Evolutionary conservation across 2,329 filamentous ascomycete species (phyloP).

Genomic region (Byssothecium circinans): DNA sequence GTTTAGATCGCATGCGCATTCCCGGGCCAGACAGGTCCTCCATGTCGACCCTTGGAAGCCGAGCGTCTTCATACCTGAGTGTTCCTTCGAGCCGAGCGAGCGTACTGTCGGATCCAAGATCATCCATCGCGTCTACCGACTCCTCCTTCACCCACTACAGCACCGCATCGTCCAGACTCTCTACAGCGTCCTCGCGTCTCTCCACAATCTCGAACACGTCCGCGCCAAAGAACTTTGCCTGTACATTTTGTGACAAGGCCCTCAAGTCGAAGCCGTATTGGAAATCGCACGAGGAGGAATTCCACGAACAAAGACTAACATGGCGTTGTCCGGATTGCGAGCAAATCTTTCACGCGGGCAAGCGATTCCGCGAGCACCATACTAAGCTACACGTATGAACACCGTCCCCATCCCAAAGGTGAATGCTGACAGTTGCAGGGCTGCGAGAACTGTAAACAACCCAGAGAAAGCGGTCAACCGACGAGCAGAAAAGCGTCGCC

Average conservation of each 20-base stretch:
- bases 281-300: constrained; percentile 71
- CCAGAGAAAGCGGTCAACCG: constrained; percentile 53
- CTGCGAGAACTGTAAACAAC: constrained; percentile 66
- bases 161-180: constrained; percentile 40
- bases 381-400: constrained; percentile 59
- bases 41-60: constrained; percentile 41
- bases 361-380: constrained; percentile 69
- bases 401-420: constrained; percentile 30
- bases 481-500: constrained; percentile 59
- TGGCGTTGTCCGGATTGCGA: constrained; percentile 70
- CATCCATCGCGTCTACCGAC: constrained; percentile 43
- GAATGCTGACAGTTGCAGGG: constrained; percentile 36
- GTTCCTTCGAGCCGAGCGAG: constrained; percentile 43
- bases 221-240: constrained; percentile 46
- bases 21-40: constrained; percentile 39
- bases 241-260: constrained; percentile 60
- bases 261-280: constrained; percentile 71
- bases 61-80: constrained; percentile 41
- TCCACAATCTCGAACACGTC: constrained; percentile 40
- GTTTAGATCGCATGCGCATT: constrained; percentile 40
- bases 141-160: constrained; percentile 43
- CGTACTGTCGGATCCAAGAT: constrained; percentile 42
- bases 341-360: constrained; percentile 68
- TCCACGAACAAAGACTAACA: constrained; percentile 68
- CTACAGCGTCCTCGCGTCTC: constrained; percentile 41